Conservation (phyloP, 768 basidiomycete species). For the Cantharellus anzutake region DNA sequence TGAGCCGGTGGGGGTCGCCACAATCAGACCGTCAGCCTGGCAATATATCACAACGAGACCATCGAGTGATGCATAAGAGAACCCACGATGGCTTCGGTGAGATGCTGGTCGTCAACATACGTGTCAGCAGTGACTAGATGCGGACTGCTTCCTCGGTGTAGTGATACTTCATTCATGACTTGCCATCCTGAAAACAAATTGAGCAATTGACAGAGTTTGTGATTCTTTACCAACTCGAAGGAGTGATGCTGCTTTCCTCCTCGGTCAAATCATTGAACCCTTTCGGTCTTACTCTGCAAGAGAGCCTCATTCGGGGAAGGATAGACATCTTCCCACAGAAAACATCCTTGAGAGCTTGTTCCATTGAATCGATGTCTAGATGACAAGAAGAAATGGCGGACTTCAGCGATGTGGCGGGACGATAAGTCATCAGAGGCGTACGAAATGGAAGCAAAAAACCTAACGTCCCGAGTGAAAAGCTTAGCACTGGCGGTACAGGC, state of each 20-base stretch:
- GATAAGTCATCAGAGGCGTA: conserved; percentile 24
- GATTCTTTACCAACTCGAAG: neutral
- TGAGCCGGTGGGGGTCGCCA: conserved; percentile 91
- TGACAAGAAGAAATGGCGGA: neutral
- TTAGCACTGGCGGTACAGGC: conserved; percentile 83
- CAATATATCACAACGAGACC: neutral
- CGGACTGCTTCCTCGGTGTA: conserved; percentile 81
- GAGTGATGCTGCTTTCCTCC: conserved; percentile 22
- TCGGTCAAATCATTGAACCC: conserved; percentile 33
- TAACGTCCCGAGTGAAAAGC: conserved; percentile 83
- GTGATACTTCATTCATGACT: conserved; percentile 91
- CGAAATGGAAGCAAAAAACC: conserved; percentile 91
- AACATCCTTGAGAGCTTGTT: conserved; percentile 59
- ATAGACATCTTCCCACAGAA: conserved; percentile 65
- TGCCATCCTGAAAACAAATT: conserved; percentile 47
- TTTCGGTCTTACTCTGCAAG: conserved; percentile 36
- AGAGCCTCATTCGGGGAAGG: conserved; percentile 76
- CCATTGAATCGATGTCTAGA: conserved; percentile 76
- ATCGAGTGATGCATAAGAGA: neutral
- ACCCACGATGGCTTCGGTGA: conserved; percentile 88
- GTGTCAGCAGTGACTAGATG: conserved; percentile 89
- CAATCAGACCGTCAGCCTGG: conserved; percentile 83
- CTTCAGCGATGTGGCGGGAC: neutral
- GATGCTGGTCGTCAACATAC: conserved; percentile 82
- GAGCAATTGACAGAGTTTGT: neutral